Evolutionary conservation across 2,329 filamentous ascomycete species (phyloP), one percentile per base, ranked within the genome.

Genomic region (Tolypocladium amazonense): DNA sequence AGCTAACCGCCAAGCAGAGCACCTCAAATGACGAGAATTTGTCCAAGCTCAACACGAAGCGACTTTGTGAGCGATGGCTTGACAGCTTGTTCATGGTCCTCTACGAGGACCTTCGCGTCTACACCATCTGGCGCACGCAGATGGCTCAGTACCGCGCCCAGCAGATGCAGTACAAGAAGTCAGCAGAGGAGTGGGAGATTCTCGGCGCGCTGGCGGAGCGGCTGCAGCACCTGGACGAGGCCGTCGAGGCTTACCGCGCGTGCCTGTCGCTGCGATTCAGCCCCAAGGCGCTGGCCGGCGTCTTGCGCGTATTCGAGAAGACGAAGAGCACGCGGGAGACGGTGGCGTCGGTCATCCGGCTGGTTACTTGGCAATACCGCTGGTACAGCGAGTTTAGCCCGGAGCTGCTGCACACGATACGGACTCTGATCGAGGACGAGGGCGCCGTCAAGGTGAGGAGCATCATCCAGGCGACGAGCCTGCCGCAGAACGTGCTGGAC

Each of bases 311-410:
- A 56, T 91, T 92, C 66, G 89, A 95, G 74, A 84, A 84, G 70
- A 81, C 82, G 61, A 89, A 88, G 68, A 90, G 90, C 74, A 92
- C 90, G 4, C 81, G 91, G 62, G 89, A 92, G 62, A 90, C 88
- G 60, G 82, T 97, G 8, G 88, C 87, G 35, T 87, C 90, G n/a
- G 80, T 97, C 61, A 97, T 99, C 65, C 82, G 92, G 58, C 79
- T 99, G 50, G 90, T 97, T 39, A 94, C 93, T 15, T 99, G 94
- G 94, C 94, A 99, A 76, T 99, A 97, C 76, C 83, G 94, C 66
- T 99, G 94, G 94, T 99, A 99, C 77, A 97, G 92, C 60, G 94
- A 99, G 83, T 99, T 99, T 76, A 97, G 92, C 23, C 94, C 94
- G 0, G 87, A 92, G 64, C 82, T 99, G 52, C 83, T 99, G 58